Percentiles rank a stretch among this genome's conserved stretches.
These are phyloP conservation scores for California macrophylla DNA, from an alignment of 441 rosid genomes.

Conservation along the genomic window DNA sequence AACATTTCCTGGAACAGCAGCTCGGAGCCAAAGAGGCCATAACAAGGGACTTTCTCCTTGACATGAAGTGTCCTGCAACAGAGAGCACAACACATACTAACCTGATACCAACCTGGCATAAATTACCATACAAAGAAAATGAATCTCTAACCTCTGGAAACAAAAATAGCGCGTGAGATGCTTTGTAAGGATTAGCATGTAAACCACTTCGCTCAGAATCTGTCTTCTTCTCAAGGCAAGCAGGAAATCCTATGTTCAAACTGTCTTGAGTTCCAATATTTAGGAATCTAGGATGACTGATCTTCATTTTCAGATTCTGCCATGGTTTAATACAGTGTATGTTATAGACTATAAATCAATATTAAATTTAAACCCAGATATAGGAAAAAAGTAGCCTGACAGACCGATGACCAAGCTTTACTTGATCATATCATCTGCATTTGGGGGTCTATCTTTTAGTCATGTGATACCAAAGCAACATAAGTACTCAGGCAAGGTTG, in stretches of 20 bases:
- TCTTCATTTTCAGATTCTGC: constrained; percentile 94
- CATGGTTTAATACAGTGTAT: constrained; percentile 16
- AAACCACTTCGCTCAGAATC: constrained; percentile 26
- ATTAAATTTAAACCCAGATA: constrained; percentile 1
- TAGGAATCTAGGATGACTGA: constrained; percentile 73
- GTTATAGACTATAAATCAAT: constrained; percentile 13
- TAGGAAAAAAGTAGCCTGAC: constrained; percentile 1
- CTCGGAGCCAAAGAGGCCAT: constrained; percentile 96
- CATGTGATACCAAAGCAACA: background rate
- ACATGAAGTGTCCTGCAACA: constrained; percentile 52
- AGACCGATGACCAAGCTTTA: background rate
- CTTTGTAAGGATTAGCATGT: constrained; percentile 27
- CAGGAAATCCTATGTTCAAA: constrained; percentile 46
- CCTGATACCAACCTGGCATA: constrained; percentile 16
- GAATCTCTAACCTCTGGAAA: constrained; percentile 72
- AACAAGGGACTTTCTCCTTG: constrained; percentile 46
- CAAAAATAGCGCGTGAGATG: constrained; percentile 37
- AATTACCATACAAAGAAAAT: constrained; percentile 19
- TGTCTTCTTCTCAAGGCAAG: constrained; percentile 52
- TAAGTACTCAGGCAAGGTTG: background rate
- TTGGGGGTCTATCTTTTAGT: constrained; percentile 5
- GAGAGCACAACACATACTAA: constrained; percentile 20
- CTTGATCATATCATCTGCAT: background rate
- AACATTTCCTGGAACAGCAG: constrained; percentile 76
- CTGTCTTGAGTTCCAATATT: constrained; percentile 47